Evolutionary conservation across 2,329 filamentous ascomycete genomes (phyloP).

Genomic region (Pseudocercospora fuligena): DNA sequence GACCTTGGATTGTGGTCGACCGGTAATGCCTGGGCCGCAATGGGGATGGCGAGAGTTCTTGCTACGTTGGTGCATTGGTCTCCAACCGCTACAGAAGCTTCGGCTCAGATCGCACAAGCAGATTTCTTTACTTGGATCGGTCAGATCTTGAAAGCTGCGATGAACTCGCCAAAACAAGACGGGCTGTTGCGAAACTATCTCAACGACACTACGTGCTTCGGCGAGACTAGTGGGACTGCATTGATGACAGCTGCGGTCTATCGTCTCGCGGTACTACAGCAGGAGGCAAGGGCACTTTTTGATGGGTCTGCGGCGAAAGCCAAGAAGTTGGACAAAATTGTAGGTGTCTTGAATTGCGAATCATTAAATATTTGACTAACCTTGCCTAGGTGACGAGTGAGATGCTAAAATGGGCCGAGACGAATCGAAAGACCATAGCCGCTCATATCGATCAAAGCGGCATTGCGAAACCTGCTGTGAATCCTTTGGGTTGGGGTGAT

Average conservation of each 20-base stretch:
- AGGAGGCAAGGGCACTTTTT: slow-evolving; percentile 19
- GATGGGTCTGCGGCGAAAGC: slow-evolving; percentile 16
- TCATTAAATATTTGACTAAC: neutral
- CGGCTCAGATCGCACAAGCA: slow-evolving; percentile 20
- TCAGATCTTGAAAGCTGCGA: slow-evolving; percentile 46
- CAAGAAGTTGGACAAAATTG: neutral
- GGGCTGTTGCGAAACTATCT: slow-evolving; percentile 26
- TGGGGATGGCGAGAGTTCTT: slow-evolving; percentile 54
- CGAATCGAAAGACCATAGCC: slow-evolving; percentile 45
- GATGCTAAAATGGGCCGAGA: slow-evolving; percentile 48
- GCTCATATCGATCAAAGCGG: slow-evolving; percentile 45
- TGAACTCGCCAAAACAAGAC: slow-evolving; percentile 37
- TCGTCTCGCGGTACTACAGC: slow-evolving; percentile 42
- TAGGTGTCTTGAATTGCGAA: neutral
- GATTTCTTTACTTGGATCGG: slow-evolving; percentile 43
- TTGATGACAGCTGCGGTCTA: slow-evolving; percentile 52
- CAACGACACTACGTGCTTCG: slow-evolving; percentile 46
- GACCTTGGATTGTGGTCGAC: slow-evolving; percentile 54
- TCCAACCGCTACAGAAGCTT: slow-evolving; percentile 3
- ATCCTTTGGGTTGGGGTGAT: slow-evolving; percentile 42
- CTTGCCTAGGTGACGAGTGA: slow-evolving; percentile 11
- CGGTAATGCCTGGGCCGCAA: slow-evolving; percentile 56
- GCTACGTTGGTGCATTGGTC: slow-evolving; percentile 44
- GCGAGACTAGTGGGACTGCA: slow-evolving; percentile 55
- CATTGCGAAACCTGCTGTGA: slow-evolving; percentile 48